Percentiles rank a stretch among this genome's conserved stretches.
phyloP scores from a whole-genome alignment of 2,329 filamentous ascomycete species.

The Ophiosphaerella herpotricha region DNA sequence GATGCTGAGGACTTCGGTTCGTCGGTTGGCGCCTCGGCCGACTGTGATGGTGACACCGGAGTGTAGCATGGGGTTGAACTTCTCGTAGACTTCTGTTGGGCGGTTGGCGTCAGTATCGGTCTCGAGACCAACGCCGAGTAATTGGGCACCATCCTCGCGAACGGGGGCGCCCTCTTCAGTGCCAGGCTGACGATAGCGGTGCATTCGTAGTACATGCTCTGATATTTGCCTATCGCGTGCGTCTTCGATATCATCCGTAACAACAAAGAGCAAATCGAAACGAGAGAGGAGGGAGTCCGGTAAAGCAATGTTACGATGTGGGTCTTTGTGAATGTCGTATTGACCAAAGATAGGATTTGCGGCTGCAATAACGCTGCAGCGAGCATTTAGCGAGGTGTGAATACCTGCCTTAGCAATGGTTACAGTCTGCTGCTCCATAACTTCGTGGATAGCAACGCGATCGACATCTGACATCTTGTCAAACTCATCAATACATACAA shows the following conservation, averaged over 20 bases:
- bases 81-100: slow-evolving; percentile 90
- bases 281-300: slow-evolving; percentile 95
- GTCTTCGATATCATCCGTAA: slow-evolving; percentile 98
- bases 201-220: slow-evolving; percentile 96
- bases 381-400: slow-evolving; percentile 93
- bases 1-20: slow-evolving; percentile 88
- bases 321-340: slow-evolving; percentile 98
- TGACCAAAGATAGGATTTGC: slow-evolving; percentile 98
- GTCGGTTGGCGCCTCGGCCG: slow-evolving; percentile 74
- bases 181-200: slow-evolving; percentile 88
- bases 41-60: slow-evolving; percentile 81
- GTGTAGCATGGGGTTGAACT: slow-evolving; percentile 95
- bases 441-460: slow-evolving; percentile 98
- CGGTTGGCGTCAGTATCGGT: slow-evolving; percentile 73
- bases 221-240: slow-evolving; percentile 87
- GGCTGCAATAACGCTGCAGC: slow-evolving; percentile 94
- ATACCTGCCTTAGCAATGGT: slow-evolving; percentile 99
- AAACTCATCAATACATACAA: slow-evolving; percentile 99
- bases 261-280: slow-evolving; percentile 97
- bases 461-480: slow-evolving; percentile 99
- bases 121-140: slow-evolving; percentile 84
- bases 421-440: slow-evolving; percentile 99
- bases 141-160: slow-evolving; percentile 82
- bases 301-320: slow-evolving; percentile 96
- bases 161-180: slow-evolving; percentile 94